phyloP scores from a whole-genome alignment of 2,329 filamentous ascomycete species.

The Epichloe hybrida region DNA sequence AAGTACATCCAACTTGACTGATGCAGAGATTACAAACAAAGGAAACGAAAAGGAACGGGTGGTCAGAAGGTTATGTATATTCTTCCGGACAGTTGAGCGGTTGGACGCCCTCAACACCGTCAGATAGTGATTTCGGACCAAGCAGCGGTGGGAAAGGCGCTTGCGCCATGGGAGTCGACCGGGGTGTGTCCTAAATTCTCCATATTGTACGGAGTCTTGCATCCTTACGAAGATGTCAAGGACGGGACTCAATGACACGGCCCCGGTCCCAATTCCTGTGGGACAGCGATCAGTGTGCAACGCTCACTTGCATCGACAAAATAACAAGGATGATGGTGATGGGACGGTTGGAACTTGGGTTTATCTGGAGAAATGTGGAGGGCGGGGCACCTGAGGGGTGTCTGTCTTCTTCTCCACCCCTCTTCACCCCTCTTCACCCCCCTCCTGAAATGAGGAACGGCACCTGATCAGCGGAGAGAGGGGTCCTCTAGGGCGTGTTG shows the following conservation, averaged over 20 bases:
- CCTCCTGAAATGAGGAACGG: no score
- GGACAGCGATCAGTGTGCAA: not conserved
- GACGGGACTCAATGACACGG: not conserved
- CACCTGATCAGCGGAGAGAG: not conserved
- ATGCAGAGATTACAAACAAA: conserved; percentile 4
- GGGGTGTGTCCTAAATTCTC: conserved; percentile 5
- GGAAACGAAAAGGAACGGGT: conserved; percentile 6
- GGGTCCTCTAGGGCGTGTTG: no score
- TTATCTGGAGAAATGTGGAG: conserved; percentile 7
- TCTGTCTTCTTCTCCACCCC: no score
- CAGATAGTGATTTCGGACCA: conserved; percentile 4
- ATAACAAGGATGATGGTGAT: not conserved
- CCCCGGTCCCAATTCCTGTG: not conserved
- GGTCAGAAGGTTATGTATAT: conserved; percentile 14
- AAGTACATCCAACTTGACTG: not conserved
- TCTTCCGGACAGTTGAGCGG: conserved; percentile 1
- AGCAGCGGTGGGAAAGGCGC: not conserved
- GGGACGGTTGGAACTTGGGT: not conserved
- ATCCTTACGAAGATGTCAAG: not conserved
- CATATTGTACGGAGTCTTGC: conserved; percentile 3
- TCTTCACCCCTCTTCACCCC: no score
- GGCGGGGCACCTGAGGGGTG: not conserved
- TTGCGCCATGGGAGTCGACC: conserved; percentile 2
- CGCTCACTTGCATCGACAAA: no score
- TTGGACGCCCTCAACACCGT: not conserved